Conservation (phyloP, 75 land plant species). For the Selaginella moellendorffii region DNA sequence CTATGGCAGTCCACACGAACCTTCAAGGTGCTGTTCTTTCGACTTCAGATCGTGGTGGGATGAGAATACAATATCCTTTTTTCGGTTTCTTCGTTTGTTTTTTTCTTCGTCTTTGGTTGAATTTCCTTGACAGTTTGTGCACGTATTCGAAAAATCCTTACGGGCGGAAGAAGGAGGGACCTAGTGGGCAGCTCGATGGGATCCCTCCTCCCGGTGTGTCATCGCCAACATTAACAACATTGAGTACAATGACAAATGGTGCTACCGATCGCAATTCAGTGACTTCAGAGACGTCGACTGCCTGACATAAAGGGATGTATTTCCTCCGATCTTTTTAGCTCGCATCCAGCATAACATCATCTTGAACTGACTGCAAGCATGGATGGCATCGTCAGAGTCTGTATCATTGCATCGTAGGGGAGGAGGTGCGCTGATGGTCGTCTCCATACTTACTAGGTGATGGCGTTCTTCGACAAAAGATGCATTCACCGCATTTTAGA, state of each 20-base stretch:
- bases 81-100: neutral
- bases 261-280: neutral
- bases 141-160: conserved; percentile 60
- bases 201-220: neutral
- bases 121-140: conserved; percentile 9
- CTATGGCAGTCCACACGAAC: conserved; percentile 70
- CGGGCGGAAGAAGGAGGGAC: conserved; percentile 43
- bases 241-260: neutral
- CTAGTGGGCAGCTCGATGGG: conserved; percentile 4
- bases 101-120: conserved; percentile 14
- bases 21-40: conserved; percentile 94
- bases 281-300: neutral
- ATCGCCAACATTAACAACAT: no score
- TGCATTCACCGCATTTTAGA: no score
- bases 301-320: neutral
- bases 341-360: neutral
- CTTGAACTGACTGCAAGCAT: neutral
- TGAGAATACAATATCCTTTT: conserved; percentile 99
- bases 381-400: neutral
- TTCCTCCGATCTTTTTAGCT: no score
- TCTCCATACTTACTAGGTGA: no score
- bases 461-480: no score
- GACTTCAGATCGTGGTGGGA: conserved; percentile 92
- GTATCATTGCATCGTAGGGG: no score
- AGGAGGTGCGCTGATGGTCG: no score